phyloP scores from a whole-genome alignment of 352 stramenopile genomes.

The Pythium brassicae region DNA sequence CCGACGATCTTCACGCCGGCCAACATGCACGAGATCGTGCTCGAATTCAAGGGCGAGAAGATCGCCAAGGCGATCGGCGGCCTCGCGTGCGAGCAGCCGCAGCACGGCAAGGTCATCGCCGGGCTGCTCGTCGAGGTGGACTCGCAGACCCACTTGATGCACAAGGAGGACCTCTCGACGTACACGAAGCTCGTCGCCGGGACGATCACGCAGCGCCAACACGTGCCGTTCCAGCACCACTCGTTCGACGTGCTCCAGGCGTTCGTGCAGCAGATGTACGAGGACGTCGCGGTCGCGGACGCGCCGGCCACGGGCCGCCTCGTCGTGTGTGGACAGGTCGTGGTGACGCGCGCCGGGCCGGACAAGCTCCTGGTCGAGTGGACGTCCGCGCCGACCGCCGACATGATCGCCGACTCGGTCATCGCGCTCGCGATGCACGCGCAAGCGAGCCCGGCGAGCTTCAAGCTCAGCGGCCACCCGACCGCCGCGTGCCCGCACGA shows the following conservation, averaged over 20 bases:
- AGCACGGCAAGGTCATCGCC: conserved; percentile 76
- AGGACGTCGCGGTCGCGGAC: conserved; percentile 53
- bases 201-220: conserved; percentile 80
- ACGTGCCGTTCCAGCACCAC: conserved; percentile 76
- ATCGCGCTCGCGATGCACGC: conserved; percentile 95
- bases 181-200: conserved; percentile 84
- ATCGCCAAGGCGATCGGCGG: conserved; percentile 84
- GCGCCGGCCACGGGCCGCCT: conserved; percentile 46
- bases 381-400: conserved; percentile 90
- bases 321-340: conserved; percentile 68
- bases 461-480: conserved; percentile 75
- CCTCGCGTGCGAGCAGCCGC: conserved; percentile 62
- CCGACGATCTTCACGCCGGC: conserved; percentile 78
- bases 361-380: conserved; percentile 76
- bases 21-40: conserved; percentile 85
- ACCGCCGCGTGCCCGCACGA: conserved; percentile 76
- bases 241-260: conserved; percentile 77
- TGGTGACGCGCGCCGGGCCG: conserved; percentile 38
- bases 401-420: conserved; percentile 96
- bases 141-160: conserved; percentile 81
- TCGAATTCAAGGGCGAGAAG: conserved; percentile 88
- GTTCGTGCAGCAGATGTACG: conserved; percentile 85
- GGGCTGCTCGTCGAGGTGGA: conserved; percentile 85
- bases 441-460: conserved; percentile 74
- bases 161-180: conserved; percentile 78